A percentile compares a stretch with the other conserved stretches of the same genome.
Evolutionary conservation across 1,139 yeast species (phyloP).

Genomic region (Scheffersomyces titani): DNA sequence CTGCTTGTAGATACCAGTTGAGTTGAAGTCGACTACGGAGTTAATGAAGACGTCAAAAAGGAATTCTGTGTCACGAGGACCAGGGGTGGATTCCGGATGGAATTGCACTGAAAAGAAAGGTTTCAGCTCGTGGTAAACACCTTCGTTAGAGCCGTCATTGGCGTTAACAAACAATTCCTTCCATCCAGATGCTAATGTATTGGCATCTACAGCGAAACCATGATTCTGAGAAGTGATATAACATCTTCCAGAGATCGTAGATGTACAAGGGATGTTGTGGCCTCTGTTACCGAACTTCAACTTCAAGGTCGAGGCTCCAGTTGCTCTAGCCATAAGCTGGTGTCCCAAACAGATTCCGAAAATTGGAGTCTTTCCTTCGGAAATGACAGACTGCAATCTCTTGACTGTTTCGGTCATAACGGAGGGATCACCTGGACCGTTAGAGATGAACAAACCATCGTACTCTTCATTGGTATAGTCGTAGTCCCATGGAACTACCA

Average conservation of each 20-base stretch:
- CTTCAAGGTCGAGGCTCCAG: conserved; percentile 91
- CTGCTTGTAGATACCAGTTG: conserved; percentile 60
- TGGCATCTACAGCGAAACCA: conserved; percentile 93
- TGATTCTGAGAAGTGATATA: conserved; percentile 99
- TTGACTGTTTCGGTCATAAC: conserved; percentile 69
- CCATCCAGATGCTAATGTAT: conserved; percentile 79
- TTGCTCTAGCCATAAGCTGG: conserved; percentile 92
- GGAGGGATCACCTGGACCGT: conserved; percentile 99
- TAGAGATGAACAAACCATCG: conserved; percentile 94
- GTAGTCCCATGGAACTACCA: conserved; percentile 95
- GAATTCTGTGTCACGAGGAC: conserved; percentile 98
- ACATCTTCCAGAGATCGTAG: conserved; percentile 91
- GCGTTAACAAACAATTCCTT: conserved; percentile 93
- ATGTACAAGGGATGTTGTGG: conserved; percentile 97
- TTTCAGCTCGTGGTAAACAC: conserved; percentile 85
- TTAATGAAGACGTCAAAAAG: conserved; percentile 91
- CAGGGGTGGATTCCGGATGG: conserved; percentile 99
- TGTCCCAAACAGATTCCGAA: conserved; percentile 99
- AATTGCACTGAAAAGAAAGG: conserved; percentile 99
- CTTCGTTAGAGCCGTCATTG: conserved; percentile 97
- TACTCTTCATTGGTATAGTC: conserved; percentile 76
- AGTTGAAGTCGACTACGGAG: conserved; percentile 66
- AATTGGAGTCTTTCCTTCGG: conserved; percentile 70
- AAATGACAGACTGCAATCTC: conserved; percentile 57
- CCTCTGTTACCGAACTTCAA: conserved; percentile 99